phyloP scores from a whole-genome alignment of 345 rosid genomes.

The Physaria fendleri region DNA sequence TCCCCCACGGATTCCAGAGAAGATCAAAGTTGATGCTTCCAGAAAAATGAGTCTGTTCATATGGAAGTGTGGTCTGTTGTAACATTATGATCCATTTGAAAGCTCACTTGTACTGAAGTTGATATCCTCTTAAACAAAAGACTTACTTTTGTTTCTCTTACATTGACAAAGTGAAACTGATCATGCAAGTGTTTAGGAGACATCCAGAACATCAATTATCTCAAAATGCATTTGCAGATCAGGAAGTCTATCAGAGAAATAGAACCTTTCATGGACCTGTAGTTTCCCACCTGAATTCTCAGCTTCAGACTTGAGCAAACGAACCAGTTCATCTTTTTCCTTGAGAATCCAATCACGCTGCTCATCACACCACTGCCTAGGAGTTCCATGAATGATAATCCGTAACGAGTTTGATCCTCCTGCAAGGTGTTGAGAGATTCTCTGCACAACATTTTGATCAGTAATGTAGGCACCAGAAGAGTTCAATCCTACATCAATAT shows the following conservation, averaged over 20 bases:
- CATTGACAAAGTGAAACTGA: neutral
- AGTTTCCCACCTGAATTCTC: conserved; percentile 39
- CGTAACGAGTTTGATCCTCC: conserved; percentile 33
- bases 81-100: neutral
- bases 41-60: conserved; percentile 35
- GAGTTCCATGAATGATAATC: conserved; percentile 74
- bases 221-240: conserved; percentile 83
- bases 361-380: conserved; percentile 82
- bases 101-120: neutral
- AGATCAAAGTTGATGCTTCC: conserved; percentile 52
- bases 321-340: conserved; percentile 56
- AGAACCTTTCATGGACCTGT: conserved; percentile 50
- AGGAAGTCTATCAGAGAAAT: conserved; percentile 52
- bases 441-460: conserved; percentile 40
- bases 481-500: conserved; percentile 81
- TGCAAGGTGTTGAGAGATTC: conserved; percentile 36
- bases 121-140: neutral
- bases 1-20: conserved; percentile 33
- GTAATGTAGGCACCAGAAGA: conserved; percentile 64
- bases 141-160: neutral
- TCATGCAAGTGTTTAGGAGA: conserved; percentile 26
- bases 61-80: conserved; percentile 60
- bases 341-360: conserved; percentile 46
- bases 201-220: conserved; percentile 60
- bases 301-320: conserved; percentile 44